Evolutionary conservation across 179 eudicot genomes (phyloP).

Genomic region (Silene noctiflora): DNA sequence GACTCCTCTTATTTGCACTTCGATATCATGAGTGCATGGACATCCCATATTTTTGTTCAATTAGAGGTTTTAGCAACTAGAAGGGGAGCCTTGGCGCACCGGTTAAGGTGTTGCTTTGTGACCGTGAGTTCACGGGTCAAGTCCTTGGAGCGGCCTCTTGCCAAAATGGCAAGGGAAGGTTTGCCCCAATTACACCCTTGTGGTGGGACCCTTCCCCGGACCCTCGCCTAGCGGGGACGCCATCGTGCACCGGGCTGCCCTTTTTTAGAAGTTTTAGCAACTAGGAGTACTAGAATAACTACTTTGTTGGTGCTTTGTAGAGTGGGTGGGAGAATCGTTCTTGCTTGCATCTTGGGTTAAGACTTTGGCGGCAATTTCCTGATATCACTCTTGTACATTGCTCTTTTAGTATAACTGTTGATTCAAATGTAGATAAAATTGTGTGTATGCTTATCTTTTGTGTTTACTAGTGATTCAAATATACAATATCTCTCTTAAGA

Average conservation of each 20-base stretch:
- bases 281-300: background rate
- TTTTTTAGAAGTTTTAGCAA: background rate
- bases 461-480: background rate
- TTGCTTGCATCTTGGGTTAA: background rate
- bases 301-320: background rate
- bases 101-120: no score
- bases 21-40: background rate
- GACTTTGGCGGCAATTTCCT: background rate
- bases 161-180: no score
- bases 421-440: background rate
- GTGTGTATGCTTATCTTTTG: background rate
- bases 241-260: no score
- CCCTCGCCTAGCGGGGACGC: no score
- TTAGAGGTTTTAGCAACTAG: no score
- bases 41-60: background rate
- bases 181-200: no score
- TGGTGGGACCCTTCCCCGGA: no score
- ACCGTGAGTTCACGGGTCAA: no score
- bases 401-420: background rate
- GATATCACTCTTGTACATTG: background rate
- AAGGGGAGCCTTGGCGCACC: no score
- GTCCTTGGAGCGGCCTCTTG: no score
- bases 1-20: background rate
- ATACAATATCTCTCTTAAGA: background rate
- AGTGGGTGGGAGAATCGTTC: background rate